Evolutionary conservation across 768 basidiomycete genomes (phyloP).

Genomic region (Rhizopogon vesiculosus): DNA sequence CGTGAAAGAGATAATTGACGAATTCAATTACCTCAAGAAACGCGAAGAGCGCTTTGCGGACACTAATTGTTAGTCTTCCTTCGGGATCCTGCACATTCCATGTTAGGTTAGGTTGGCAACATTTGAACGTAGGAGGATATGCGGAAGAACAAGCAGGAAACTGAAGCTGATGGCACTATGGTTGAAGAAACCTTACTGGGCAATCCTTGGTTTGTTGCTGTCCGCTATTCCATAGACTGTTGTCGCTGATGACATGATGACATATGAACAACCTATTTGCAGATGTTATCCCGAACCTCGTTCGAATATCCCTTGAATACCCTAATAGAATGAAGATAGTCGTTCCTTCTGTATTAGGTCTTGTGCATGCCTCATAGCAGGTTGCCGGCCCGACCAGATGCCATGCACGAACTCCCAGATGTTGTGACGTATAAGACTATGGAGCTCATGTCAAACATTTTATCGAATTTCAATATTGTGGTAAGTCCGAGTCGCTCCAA

Average conservation of each 20-base stretch:
- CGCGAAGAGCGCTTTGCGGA: constrained; percentile 51
- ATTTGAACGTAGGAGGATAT: constrained; percentile 52
- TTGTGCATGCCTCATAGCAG: too few relatives aligned
- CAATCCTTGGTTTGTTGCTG: constrained; percentile 59
- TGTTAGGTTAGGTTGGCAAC: constrained; percentile 56
- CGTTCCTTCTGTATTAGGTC: too few relatives aligned
- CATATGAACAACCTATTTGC: constrained; percentile 43
- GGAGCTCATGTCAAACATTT: constrained; percentile 65
- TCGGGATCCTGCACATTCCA: background rate
- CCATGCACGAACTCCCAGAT: constrained; percentile 49
- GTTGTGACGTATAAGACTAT: constrained; percentile 46
- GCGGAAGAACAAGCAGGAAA: constrained; percentile 43
- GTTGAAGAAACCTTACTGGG: constrained; percentile 73
- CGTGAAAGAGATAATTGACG: too few relatives aligned
- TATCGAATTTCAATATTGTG: constrained; percentile 64
- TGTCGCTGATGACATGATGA: background rate
- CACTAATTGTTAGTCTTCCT: constrained; percentile 74
- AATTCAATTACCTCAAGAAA: too few relatives aligned
- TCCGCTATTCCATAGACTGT: background rate
- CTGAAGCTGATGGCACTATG: constrained; percentile 73
- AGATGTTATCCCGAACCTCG: constrained; percentile 52
- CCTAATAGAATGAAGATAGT: too few relatives aligned
- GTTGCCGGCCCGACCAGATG: too few relatives aligned
- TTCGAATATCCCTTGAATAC: constrained; percentile 66
- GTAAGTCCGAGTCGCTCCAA: constrained; percentile 41